Conservation (phyloP, 2,329 filamentous ascomycete genomes). For the Diaporthe ampelina region DNA sequence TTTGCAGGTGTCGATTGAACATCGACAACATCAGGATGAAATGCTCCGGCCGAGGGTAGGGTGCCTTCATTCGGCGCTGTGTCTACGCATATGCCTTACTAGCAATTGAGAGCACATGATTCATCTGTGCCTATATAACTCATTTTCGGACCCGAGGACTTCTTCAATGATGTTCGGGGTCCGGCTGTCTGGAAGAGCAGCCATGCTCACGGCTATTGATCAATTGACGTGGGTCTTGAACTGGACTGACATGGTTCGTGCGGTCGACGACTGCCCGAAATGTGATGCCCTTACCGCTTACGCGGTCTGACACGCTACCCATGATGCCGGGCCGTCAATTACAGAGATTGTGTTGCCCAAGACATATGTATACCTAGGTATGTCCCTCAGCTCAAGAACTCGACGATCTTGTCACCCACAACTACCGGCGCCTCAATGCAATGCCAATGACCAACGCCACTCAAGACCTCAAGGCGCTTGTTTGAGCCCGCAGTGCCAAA, state of each 20-base stretch:
- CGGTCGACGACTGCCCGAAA: neutral
- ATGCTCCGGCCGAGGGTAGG: neutral
- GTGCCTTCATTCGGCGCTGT: too few species aligned
- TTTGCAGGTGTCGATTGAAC: neutral
- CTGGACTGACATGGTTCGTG: neutral
- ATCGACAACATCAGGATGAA: neutral
- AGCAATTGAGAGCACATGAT: too few species aligned
- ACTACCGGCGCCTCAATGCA: slow-evolving; percentile 33
- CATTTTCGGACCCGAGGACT: too few species aligned
- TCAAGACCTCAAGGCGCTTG: slow-evolving; percentile 29
- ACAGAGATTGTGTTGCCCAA: too few species aligned
- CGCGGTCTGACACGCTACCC: too few species aligned
- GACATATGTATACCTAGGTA: neutral
- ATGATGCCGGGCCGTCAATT: neutral
- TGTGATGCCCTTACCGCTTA: neutral
- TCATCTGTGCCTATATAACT: neutral
- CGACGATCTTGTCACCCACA: slow-evolving; percentile 23
- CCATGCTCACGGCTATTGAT: neutral
- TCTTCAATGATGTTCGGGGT: too few species aligned
- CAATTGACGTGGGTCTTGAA: too few species aligned
- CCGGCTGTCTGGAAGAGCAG: too few species aligned
- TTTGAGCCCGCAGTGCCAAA: neutral
- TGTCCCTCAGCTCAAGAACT: slow-evolving; percentile 8
- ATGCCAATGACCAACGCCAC: slow-evolving; percentile 38
- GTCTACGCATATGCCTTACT: too few species aligned